Conservation (phyloP, 148 eudicot species). For the Silene conica region DNA sequence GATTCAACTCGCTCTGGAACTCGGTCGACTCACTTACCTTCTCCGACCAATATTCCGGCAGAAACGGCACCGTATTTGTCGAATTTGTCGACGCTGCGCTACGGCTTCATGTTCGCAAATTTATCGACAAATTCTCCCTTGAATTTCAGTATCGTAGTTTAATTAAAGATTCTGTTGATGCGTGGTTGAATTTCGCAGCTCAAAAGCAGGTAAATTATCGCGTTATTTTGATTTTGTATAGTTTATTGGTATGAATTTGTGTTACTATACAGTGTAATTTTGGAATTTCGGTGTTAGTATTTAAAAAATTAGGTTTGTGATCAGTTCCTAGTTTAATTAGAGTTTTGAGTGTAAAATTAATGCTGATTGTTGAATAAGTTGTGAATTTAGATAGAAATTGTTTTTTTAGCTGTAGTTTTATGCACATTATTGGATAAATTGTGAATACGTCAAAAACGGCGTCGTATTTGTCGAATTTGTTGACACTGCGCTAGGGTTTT, state of each 20-base stretch:
- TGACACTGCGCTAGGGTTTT: neutral
- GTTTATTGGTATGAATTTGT: neutral
- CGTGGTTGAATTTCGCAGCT: constrained; percentile 11
- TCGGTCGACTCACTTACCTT: constrained; percentile 16
- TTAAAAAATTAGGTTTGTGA: too few species aligned
- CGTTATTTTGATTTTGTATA: neutral
- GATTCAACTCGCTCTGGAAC: constrained; percentile 29
- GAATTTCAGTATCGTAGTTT: neutral
- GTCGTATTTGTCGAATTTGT: constrained; percentile 5
- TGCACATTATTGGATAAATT: too few species aligned
- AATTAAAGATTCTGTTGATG: neutral
- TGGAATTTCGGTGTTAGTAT: too few species aligned
- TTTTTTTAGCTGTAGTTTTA: too few species aligned
- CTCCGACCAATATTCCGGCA: constrained; percentile 12
- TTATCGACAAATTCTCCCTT: constrained; percentile 9
- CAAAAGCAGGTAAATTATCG: constrained; percentile 10
- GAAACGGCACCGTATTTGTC: constrained; percentile 4
- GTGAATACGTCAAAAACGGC: constrained; percentile 2
- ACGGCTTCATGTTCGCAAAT: neutral
- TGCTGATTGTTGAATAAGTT: too few species aligned
- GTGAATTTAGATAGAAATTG: too few species aligned
- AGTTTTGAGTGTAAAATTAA: too few species aligned
- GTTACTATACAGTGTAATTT: too few species aligned
- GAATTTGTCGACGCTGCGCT: neutral
- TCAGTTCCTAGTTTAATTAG: too few species aligned